A percentile compares a stretch with the other conserved stretches of the same genome.
phyloP scores from a whole-genome alignment of 352 stramenopile species.

The Globisporangium yorkense region DNA sequence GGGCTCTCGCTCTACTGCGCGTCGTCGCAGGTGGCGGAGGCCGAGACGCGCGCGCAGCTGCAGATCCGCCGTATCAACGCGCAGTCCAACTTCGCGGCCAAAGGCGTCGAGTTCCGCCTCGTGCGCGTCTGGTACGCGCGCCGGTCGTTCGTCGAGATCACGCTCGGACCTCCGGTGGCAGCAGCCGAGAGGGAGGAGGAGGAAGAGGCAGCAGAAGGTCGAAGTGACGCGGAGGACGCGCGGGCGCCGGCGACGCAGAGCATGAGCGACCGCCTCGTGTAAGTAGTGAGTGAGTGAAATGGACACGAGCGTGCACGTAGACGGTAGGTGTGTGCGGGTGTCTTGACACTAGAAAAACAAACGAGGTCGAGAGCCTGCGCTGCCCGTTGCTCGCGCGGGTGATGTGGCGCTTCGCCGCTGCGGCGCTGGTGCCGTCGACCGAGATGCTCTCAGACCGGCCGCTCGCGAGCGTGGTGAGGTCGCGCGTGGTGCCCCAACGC shows the following conservation, averaged over 20 bases:
- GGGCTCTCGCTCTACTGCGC: conserved; percentile 81
- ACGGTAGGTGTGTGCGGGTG: neutral
- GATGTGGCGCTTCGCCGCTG: too few species aligned
- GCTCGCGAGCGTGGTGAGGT: neutral
- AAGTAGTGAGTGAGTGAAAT: neutral
- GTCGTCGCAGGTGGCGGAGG: conserved; percentile 63
- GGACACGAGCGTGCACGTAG: neutral
- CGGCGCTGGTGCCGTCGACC: too few species aligned
- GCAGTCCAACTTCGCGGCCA: conserved; percentile 47
- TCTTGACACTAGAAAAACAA: neutral
- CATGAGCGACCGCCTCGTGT: conserved; percentile 14
- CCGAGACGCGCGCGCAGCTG: conserved; percentile 51
- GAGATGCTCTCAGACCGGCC: conserved; percentile 2
- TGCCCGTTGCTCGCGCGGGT: too few species aligned
- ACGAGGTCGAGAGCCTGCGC: neutral
- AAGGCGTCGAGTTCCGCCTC: conserved; percentile 58
- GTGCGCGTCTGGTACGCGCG: conserved; percentile 65
- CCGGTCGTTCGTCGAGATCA: conserved; percentile 73
- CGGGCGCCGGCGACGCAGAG: conserved; percentile 7
- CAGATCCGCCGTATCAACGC: conserved; percentile 72
- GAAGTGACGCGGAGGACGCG: neutral
- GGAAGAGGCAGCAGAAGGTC: neutral
- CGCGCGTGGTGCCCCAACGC: neutral
- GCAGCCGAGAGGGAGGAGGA: neutral
- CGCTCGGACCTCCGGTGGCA: neutral